phyloP scores from a whole-genome alignment of 164 flowering plant genomes.

The Nymphaea colorata region DNA sequence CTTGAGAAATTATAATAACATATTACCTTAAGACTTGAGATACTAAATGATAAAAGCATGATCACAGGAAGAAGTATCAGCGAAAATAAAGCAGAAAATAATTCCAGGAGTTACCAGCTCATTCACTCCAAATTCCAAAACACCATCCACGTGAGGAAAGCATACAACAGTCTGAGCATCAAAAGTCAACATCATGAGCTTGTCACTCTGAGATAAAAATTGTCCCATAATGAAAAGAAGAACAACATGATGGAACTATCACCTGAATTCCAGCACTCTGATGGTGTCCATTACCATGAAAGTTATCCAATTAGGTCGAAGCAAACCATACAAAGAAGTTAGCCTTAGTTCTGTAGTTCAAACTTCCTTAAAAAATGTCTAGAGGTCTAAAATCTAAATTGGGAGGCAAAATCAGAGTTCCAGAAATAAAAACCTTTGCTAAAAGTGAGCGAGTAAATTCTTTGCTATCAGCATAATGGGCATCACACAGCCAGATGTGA shows the following conservation, averaged over 20 bases:
- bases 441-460: conserved; percentile 71
- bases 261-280: conserved; percentile 96
- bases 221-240: neutral
- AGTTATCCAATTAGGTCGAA: neutral
- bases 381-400: neutral
- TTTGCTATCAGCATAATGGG: conserved; percentile 68
- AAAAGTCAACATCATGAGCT: neutral
- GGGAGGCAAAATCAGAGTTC: neutral
- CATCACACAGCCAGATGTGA: conserved; percentile 69
- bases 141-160: conserved; percentile 77
- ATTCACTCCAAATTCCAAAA: conserved; percentile 72
- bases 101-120: conserved; percentile 40
- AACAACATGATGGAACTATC: neutral
- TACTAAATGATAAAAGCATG: neutral
- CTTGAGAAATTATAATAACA: conserved; percentile 20
- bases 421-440: conserved; percentile 47
- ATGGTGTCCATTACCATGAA: neutral
- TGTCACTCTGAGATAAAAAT: neutral
- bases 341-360: neutral
- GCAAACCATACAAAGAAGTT: neutral
- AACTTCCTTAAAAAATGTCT: neutral
- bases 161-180: conserved; percentile 74
- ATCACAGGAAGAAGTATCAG: neutral
- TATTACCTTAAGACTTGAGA: too few species aligned
- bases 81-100: neutral